phyloP scores from a whole-genome alignment of 2,329 filamentous ascomycete species.

The Fusarium nurragi region DNA sequence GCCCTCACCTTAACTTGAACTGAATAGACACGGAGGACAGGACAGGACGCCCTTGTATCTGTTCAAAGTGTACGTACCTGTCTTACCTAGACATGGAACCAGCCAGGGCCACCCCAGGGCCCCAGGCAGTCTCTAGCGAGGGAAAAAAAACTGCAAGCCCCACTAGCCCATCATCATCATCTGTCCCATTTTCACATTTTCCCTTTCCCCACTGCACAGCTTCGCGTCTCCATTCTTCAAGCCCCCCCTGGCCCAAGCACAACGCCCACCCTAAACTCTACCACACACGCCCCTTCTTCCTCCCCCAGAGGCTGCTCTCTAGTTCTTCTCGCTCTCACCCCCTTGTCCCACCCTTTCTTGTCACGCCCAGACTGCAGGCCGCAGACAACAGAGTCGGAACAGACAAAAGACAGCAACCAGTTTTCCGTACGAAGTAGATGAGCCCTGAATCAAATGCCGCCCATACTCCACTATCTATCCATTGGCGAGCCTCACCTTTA shows the following conservation, averaged over 20 bases:
- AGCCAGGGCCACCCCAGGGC: background rate
- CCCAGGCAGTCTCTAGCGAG: background rate
- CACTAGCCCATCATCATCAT: conserved; percentile 34
- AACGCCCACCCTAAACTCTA: background rate
- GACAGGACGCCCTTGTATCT: background rate
- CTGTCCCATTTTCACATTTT: conserved; percentile 12
- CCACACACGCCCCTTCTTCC: conserved; percentile 23
- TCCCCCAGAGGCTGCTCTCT: conserved; percentile 8
- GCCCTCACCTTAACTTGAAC: background rate
- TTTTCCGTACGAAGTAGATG: background rate
- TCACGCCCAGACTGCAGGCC: conserved; percentile 20
- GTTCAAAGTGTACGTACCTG: background rate
- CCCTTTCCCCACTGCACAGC: conserved; percentile 30
- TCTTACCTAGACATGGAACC: conserved; percentile 10
- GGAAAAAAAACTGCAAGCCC: conserved; percentile 21
- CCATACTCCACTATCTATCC: background rate
- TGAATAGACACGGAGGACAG: background rate
- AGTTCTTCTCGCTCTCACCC: conserved; percentile 4
- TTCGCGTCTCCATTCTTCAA: conserved; percentile 24
- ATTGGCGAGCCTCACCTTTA: conserved; percentile 32
- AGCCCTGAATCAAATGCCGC: background rate
- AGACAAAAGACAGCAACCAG: too few species aligned
- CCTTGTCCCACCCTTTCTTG: conserved; percentile 36
- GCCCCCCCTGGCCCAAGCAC: background rate
- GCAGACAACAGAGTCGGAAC: too few species aligned